phyloP scores from a whole-genome alignment of 1,284 basidiomycete species.

The Cronartium quercuum region DNA sequence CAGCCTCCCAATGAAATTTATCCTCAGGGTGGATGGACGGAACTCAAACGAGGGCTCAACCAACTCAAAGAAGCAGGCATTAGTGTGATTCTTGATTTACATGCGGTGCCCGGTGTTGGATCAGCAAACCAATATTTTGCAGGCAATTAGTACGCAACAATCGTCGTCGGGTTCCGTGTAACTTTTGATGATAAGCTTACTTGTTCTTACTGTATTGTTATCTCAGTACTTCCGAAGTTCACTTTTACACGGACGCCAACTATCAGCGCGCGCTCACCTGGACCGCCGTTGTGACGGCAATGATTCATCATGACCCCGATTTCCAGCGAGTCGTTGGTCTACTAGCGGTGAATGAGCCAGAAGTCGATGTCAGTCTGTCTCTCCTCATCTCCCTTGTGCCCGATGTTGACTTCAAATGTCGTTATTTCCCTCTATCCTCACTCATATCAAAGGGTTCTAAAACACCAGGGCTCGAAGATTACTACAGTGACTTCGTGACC shows the following conservation, averaged over 20 bases:
- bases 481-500: slow-evolving; percentile 64
- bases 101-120: slow-evolving; percentile 67
- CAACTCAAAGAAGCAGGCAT: slow-evolving; percentile 22
- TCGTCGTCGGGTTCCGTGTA: no score
- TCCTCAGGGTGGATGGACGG: slow-evolving; percentile 61
- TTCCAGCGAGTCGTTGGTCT: slow-evolving; percentile 65
- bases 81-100: slow-evolving; percentile 45
- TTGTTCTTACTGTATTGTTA: no score
- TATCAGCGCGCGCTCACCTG: slow-evolving; percentile 67
- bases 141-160: no score
- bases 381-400: no score
- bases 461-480: slow-evolving; percentile 49
- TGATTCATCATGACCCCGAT: slow-evolving; percentile 62
- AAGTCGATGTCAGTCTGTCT: slow-evolving; percentile 47
- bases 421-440: background rate
- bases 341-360: slow-evolving; percentile 66
- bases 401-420: no score
- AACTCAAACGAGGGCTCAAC: slow-evolving; percentile 50
- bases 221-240: slow-evolving; percentile 60
- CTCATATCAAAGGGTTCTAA: background rate
- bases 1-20: slow-evolving; percentile 60
- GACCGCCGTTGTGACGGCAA: slow-evolving; percentile 67
- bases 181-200: no score
- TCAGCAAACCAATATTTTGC: slow-evolving; percentile 60
- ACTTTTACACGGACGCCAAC: slow-evolving; percentile 68